Evolutionary conservation across 139 green algal species (phyloP).

Genomic region (Volvox reticuliferus): DNA sequence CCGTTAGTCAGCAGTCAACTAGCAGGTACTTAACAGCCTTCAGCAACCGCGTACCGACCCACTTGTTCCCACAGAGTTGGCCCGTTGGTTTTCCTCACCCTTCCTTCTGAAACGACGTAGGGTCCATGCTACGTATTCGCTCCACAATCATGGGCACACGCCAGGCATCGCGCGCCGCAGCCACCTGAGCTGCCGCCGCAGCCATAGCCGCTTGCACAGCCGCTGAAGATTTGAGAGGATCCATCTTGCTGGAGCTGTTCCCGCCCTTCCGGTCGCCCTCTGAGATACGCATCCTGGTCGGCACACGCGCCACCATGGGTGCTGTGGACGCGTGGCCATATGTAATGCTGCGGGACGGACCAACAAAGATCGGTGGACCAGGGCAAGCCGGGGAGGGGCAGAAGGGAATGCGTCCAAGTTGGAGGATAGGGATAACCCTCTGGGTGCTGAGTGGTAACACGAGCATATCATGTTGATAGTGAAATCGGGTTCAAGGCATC

Average conservation of each 20-base stretch:
- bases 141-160: conserved; percentile 8
- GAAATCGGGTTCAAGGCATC: too few relatives aligned
- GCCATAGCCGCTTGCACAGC: not conserved
- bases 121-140: conserved; percentile 15
- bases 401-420: not conserved
- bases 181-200: conserved; percentile 13
- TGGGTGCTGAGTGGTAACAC: too few relatives aligned
- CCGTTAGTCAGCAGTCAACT: too few relatives aligned
- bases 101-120: conserved; percentile 15
- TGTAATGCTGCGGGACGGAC: not conserved
- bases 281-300: not conserved
- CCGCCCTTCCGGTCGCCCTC: not conserved
- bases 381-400: not conserved
- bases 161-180: conserved; percentile 36
- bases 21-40: too few relatives aligned
- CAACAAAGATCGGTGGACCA: not conserved
- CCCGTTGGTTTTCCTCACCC: not conserved
- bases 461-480: too few relatives aligned
- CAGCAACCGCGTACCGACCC: too few relatives aligned
- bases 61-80: too few relatives aligned
- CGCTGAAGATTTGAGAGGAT: not conserved
- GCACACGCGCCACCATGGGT: not conserved
- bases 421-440: too few relatives aligned
- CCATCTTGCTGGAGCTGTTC: not conserved
- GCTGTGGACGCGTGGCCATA: not conserved